Evolutionary conservation across 352 stramenopile species (phyloP).

Genomic region (Globisporangium emineosum): DNA sequence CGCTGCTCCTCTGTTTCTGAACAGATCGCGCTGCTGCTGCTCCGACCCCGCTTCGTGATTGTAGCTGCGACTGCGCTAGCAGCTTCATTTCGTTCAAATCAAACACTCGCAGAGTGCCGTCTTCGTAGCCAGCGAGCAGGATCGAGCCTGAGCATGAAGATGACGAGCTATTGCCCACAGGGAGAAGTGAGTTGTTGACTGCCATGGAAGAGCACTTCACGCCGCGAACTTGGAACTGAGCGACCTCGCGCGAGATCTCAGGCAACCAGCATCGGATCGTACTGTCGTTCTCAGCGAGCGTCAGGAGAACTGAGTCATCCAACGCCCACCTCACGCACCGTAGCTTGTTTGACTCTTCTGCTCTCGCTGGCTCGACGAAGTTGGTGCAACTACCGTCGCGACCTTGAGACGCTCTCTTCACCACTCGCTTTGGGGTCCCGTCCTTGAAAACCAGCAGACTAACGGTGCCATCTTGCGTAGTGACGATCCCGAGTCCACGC

Average conservation of each 20-base stretch:
- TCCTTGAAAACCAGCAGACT: slow-evolving; percentile 34
- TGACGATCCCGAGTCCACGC: slow-evolving; percentile 32
- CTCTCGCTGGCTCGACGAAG: too few relatives aligned
- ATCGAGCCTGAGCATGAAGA: slow-evolving; percentile 16
- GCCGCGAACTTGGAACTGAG: slow-evolving; percentile 29
- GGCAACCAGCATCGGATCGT: slow-evolving; percentile 46
- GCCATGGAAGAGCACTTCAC: slow-evolving; percentile 35
- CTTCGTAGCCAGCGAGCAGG: slow-evolving; percentile 42
- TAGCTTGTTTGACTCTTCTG: not conserved
- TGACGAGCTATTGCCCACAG: not conserved
- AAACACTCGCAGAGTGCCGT: slow-evolving; percentile 50
- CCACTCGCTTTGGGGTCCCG: slow-evolving; percentile 10
- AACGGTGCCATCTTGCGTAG: slow-evolving; percentile 26
- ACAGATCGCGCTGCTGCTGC: not conserved
- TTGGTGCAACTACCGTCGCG: not conserved
- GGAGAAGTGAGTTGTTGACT: slow-evolving; percentile 22
- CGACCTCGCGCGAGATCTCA: slow-evolving; percentile 34
- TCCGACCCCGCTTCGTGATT: not conserved
- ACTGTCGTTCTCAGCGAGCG: slow-evolving; percentile 17
- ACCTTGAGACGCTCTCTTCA: too few relatives aligned
- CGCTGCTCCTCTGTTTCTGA: not conserved
- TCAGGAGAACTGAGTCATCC: slow-evolving; percentile 34
- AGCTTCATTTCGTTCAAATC: slow-evolving; percentile 42
- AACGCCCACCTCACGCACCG: slow-evolving; percentile 26
- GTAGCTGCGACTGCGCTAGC: slow-evolving; percentile 30